These are phyloP conservation scores for Oryza officinalis DNA, from an alignment of 176 grass and related monocot genomes.

Conservation along the genomic window DNA sequence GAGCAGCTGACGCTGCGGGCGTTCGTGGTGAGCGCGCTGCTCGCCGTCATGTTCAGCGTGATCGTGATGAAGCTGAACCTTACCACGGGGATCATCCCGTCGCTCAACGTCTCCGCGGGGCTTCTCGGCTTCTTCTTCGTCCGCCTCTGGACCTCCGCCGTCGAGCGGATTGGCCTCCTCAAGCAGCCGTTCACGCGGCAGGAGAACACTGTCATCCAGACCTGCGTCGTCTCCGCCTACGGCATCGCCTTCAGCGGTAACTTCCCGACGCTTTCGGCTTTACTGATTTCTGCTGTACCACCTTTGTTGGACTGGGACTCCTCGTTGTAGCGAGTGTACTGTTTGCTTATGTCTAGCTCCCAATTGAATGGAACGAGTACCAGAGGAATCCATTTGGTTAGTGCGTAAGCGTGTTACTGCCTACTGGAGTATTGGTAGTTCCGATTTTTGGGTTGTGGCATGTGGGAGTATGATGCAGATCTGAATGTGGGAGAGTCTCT, in stretches of 20 bases:
- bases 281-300: neutral
- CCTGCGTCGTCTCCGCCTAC: constrained; percentile 75
- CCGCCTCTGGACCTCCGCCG: constrained; percentile 55
- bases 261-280: neutral
- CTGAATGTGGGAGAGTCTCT: neutral
- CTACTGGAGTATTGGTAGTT: neutral
- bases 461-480: neutral
- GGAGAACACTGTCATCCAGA: constrained; percentile 96
- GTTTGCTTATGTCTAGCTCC: neutral
- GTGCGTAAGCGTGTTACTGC: neutral
- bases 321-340: neutral
- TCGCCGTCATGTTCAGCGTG: constrained; percentile 78
- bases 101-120: constrained; percentile 89
- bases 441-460: neutral
- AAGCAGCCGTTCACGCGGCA: constrained; percentile 67
- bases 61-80: constrained; percentile 99
- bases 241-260: constrained; percentile 87
- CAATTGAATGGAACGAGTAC: neutral
- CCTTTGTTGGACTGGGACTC: neutral
- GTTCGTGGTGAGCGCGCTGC: constrained; percentile 62
- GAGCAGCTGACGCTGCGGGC: constrained; percentile 80
- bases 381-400: constrained; percentile 25
- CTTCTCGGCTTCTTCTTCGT: constrained; percentile 96
- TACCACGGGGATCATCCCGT: constrained; percentile 93
- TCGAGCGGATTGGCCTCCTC: constrained; percentile 57